Evolutionary conservation across 1,284 basidiomycete genomes (phyloP), one percentile per base, ranked within the genome.

Genomic region (Moesziomyces aphidis): DNA sequence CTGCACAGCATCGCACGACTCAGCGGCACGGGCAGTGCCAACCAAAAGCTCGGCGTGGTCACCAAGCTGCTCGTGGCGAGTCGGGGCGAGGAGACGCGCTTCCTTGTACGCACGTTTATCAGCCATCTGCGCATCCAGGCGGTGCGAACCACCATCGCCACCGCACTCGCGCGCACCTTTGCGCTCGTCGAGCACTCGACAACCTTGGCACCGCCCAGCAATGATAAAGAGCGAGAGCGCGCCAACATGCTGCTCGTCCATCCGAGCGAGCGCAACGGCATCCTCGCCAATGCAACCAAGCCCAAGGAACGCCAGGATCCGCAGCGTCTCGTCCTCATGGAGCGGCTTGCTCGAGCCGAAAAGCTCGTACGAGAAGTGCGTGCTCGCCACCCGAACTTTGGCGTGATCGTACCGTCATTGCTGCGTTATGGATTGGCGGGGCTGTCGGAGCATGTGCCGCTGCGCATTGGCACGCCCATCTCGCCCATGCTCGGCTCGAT

Each of bases 341-440:
- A 69, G 17, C 79, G 75, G 21, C 63, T 85, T 15, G 72, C 58
- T 5, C 66, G 70, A 17, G 84, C 83, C 1, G 85, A 86, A 55
- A 71, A 75, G 55, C 52, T 93, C 23, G 85, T 97, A 3, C 62
- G 79, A 15, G 89, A 89, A 72, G 90, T 93, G 1, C 95, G 92
- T 80, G 93, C 93, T 15, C 90, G 92, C 61, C 94, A 95, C 87
- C 95, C 95, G 17, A 92, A 93, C 82, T 95, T 94, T 81, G 90
- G 90, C 52, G 88, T 94, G 77, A 91, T 97, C 43, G 87, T 92
- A 7, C 85, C 86, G 3, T 92, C 90, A 15, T 84, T 93, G 34
- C 52, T 85, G 13, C 57, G 76, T 11, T 66, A 73, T 26, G 83
- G 83, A 0, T 52, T 85, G 15, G 58, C 72, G 9, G 78, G 77